These are phyloP conservation scores for Chaetomiaceae sp. DNA, from an alignment of 2,329 filamentous ascomycete species.

Conservation along the genomic window DNA sequence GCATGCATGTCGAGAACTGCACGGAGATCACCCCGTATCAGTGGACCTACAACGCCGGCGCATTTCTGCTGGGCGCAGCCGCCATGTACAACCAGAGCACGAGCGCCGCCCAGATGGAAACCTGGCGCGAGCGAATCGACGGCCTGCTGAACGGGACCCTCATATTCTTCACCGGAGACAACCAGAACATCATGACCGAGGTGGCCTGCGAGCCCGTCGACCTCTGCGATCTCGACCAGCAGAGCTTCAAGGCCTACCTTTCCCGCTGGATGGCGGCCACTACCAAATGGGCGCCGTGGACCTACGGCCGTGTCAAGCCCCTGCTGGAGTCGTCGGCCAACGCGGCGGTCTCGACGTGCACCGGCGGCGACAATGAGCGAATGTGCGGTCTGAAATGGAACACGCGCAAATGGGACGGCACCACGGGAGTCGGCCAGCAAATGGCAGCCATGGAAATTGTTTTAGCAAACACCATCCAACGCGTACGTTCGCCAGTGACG, in stretches of 20 bases:
- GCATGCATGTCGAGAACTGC: slow-evolving; percentile 56
- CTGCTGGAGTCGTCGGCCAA: slow-evolving; percentile 52
- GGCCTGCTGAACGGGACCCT: slow-evolving; percentile 51
- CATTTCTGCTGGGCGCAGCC: slow-evolving; percentile 61
- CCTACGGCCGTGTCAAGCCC: slow-evolving; percentile 48
- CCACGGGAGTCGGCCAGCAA: slow-evolving; percentile 62
- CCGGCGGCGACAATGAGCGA: slow-evolving; percentile 50
- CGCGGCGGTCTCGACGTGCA: slow-evolving; percentile 54
- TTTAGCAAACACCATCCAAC: slow-evolving; percentile 54
- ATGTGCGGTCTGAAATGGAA: slow-evolving; percentile 60
- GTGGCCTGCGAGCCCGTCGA: slow-evolving; percentile 59
- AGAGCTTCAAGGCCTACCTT: slow-evolving; percentile 61
- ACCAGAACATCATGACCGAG: slow-evolving; percentile 59
- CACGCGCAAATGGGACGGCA: slow-evolving; percentile 52
- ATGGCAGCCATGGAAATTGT: slow-evolving; percentile 66
- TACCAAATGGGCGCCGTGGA: slow-evolving; percentile 61
- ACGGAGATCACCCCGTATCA: slow-evolving; percentile 55
- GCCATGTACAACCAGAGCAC: slow-evolving; percentile 63
- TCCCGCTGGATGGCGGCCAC: slow-evolving; percentile 58
- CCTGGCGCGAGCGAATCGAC: slow-evolving; percentile 57
- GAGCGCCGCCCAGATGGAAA: slow-evolving; percentile 30
- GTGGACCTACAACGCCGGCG: slow-evolving; percentile 67
- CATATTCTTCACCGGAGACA: slow-evolving; percentile 48
- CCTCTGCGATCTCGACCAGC: slow-evolving; percentile 58
- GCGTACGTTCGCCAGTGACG: slow-evolving; percentile 42